phyloP scores from a whole-genome alignment of 768 basidiomycete species.

The Sarcomyxa edulis region DNA sequence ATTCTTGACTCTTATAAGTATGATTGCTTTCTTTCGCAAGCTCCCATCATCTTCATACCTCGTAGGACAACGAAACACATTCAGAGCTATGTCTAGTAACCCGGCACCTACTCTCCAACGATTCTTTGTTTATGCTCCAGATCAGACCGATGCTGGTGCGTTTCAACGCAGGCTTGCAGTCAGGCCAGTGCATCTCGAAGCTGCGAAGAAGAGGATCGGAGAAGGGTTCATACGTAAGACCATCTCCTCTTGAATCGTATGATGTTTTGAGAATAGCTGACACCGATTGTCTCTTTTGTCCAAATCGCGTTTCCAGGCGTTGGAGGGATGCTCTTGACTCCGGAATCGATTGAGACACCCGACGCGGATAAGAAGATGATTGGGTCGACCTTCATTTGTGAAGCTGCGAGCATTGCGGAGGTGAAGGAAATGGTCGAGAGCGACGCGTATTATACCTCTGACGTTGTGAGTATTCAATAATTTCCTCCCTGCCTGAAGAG shows the following conservation, averaged over 20 bases:
- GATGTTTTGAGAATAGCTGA: neutral
- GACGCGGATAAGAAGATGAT: conserved; percentile 49
- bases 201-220: conserved; percentile 32
- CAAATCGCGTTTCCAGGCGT: conserved; percentile 34
- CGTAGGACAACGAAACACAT: too few species aligned
- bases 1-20: too few species aligned
- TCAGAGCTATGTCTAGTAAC: conserved; percentile 1
- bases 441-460: conserved; percentile 37
- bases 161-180: conserved; percentile 54
- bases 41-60: too few species aligned
- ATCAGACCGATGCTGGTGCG: conserved; percentile 54
- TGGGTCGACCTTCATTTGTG: conserved; percentile 52
- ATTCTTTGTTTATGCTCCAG: conserved; percentile 65
- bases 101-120: conserved; percentile 10
- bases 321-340: conserved; percentile 53
- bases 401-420: conserved; percentile 49
- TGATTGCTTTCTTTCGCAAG: too few species aligned
- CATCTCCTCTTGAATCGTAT: neutral
- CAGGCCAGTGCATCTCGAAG: conserved; percentile 44
- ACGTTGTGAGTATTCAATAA: conserved; percentile 26
- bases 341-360: conserved; percentile 46
- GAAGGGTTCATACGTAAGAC: conserved; percentile 42
- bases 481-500: neutral
- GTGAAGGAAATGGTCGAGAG: conserved; percentile 32
- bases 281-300: too few species aligned